Evolutionary conservation across 2,329 filamentous ascomycete species (phyloP), one percentile per base, ranked within the genome.

Genomic region (Ophiostoma triangulosporum): DNA sequence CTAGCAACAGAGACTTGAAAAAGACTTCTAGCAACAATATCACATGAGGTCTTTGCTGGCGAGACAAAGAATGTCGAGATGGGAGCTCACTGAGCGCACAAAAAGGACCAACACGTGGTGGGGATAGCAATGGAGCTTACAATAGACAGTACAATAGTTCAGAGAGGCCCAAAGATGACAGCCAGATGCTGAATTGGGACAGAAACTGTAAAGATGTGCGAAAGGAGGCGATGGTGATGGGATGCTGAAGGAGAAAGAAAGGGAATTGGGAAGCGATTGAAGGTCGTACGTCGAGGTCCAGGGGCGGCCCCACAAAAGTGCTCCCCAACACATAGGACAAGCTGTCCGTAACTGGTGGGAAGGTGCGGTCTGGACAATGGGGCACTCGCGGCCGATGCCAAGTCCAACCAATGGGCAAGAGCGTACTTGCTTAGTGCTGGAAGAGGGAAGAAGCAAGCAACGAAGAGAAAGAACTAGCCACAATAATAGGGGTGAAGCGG

Each of bases 281-380:
- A 22, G 14, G 48, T n/a, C 11, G 27, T 11, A 20, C 33, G 46
- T 48, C 31, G 33, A 48, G 49, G 40, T 51, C 49, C 53, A 33
- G 45, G 36, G 50, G 49, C 38, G 24, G 54, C 7, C 48, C 54
- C 54, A 52, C 50, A 52, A 50, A 45, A 31, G 12, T 7, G 26
- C 26, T n/a, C 38, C 20, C 32, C 43, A 46, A 46, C 26, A 29
- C 48, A 36, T 43, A 55, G 54, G 54, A 55, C 54, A 55, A 52
- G 45, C 54, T 55, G 54, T 55, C 54, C 50, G 50, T 45, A 52
- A 52, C 40, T 40, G 11, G 17, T 40, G 20, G 36, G 20, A 31
- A 31, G 6, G 6, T 31, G 6, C 14, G 29, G 29, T 31, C 38
- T 43, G 38, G 7, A 14, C 20, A 14, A 29, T 17, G 43, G 26